These are phyloP conservation scores for Paspalum vaginatum DNA, from an alignment of 176 grass and related monocot genomes.

Conservation along the genomic window DNA sequence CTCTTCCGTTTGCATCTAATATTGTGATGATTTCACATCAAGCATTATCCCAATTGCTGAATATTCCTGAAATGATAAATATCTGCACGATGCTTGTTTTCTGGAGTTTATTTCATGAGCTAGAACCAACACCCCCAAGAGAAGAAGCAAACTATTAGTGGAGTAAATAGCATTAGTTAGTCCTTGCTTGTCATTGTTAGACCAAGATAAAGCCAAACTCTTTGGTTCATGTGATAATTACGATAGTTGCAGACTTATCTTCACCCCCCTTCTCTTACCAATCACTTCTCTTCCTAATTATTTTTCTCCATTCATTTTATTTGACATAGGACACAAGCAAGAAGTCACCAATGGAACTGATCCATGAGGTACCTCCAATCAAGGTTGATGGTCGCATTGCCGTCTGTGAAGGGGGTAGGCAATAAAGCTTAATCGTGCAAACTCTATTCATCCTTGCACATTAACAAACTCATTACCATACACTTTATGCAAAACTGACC, in stretches of 20 bases:
- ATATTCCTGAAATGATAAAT: background rate
- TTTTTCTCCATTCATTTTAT: constrained; percentile 6
- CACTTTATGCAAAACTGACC: constrained; percentile 42
- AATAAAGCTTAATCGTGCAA: constrained; percentile 1
- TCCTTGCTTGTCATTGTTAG: background rate
- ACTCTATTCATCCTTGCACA: background rate
- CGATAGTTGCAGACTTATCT: background rate
- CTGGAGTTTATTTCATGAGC: background rate
- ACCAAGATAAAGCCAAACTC: constrained; percentile 24
- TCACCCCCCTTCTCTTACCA: background rate
- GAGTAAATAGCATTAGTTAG: constrained; percentile 18
- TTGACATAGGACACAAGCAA: constrained; percentile 78
- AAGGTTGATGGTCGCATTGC: constrained; percentile 85
- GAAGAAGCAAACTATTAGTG: background rate
- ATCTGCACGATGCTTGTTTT: background rate
- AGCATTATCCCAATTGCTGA: background rate
- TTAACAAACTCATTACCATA: constrained; percentile 1
- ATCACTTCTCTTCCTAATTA: constrained; percentile 23
- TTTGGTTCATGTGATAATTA: constrained; percentile 8
- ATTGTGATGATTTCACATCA: background rate
- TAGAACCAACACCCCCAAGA: background rate
- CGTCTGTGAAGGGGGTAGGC: constrained; percentile 86
- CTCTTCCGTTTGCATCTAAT: background rate
- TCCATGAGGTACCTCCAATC: constrained; percentile 80
- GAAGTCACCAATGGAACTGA: constrained; percentile 99